phyloP scores from a whole-genome alignment of 306 rosid species.

The Medicago ruthenica region DNA sequence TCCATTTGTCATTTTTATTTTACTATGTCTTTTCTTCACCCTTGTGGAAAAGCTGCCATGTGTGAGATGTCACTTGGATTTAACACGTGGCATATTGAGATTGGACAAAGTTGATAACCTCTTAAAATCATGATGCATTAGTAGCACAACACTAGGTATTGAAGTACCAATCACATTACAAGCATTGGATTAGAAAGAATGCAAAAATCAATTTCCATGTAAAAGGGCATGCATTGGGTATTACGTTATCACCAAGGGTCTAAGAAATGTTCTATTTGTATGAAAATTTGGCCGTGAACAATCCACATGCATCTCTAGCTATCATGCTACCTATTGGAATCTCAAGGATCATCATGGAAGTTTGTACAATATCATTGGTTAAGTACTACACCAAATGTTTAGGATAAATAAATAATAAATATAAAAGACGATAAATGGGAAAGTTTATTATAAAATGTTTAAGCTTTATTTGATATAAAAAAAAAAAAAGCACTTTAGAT shows the following conservation, averaged over 20 bases:
- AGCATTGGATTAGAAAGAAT: constrained; percentile 4
- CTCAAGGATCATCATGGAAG: constrained; percentile 12
- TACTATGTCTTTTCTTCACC: constrained; percentile 18
- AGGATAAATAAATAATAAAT: neutral
- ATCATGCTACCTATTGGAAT: constrained; percentile 13
- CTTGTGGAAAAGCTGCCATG: constrained; percentile 41
- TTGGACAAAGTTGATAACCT: neutral
- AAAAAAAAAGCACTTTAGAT: too few species aligned
- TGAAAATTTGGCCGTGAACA: constrained; percentile 25
- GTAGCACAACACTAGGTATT: neutral
- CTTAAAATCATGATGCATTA: constrained; percentile 7
- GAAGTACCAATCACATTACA: constrained; percentile 6
- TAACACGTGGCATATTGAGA: constrained; percentile 29
- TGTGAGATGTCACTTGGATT: constrained; percentile 22
- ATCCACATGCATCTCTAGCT: constrained; percentile 21
- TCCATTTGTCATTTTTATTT: constrained; percentile 33
- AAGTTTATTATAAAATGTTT: too few species aligned
- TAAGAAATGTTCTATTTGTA: constrained; percentile 36
- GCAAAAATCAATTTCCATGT: neutral
- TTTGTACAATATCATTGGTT: constrained; percentile 25
- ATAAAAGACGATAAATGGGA: too few species aligned
- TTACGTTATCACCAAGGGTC: constrained; percentile 9
- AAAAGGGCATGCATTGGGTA: constrained; percentile 35
- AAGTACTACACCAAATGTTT: neutral
- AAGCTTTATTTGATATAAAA: too few species aligned